Conservation (phyloP, 2,329 filamentous ascomycete species). For the Cytospora mali region DNA sequence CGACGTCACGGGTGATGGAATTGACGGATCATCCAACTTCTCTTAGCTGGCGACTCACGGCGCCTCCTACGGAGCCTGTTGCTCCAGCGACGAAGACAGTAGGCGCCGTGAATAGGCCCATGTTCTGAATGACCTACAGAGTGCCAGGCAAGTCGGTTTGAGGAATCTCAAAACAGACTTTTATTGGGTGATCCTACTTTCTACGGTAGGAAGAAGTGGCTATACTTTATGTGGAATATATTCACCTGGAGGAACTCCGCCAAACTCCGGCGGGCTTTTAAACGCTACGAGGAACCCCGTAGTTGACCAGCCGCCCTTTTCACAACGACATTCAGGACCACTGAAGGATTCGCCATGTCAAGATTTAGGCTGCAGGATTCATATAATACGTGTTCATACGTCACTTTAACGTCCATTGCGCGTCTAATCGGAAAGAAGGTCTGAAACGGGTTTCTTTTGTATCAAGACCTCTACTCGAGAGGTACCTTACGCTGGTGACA, state of each 20-base stretch:
- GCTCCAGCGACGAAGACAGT: conserved; percentile 44
- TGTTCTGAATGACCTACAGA: neutral
- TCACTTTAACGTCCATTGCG: neutral
- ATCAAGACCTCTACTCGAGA: neutral
- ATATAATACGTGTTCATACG: too few species aligned
- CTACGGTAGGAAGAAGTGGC: too few species aligned
- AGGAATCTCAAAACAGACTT: neutral
- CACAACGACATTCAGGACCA: too few species aligned
- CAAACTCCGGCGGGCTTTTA: too few species aligned
- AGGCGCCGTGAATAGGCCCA: conserved; percentile 32
- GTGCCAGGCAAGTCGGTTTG: neutral
- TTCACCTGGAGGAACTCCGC: too few species aligned
- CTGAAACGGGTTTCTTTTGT: neutral
- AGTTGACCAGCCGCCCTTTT: neutral
- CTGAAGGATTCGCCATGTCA: neutral
- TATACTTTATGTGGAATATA: too few species aligned
- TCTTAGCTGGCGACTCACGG: conserved; percentile 40
- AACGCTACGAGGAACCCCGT: too few species aligned
- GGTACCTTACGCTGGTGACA: neutral
- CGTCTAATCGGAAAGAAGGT: neutral
- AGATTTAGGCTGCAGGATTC: too few species aligned
- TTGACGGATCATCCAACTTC: conserved; percentile 35
- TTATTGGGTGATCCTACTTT: too few species aligned
- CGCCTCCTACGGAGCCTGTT: conserved; percentile 45
- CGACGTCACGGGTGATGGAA: conserved; percentile 38